Conservation (phyloP, 2,329 filamentous ascomycete genomes). For the Mycogone perniciosa region DNA sequence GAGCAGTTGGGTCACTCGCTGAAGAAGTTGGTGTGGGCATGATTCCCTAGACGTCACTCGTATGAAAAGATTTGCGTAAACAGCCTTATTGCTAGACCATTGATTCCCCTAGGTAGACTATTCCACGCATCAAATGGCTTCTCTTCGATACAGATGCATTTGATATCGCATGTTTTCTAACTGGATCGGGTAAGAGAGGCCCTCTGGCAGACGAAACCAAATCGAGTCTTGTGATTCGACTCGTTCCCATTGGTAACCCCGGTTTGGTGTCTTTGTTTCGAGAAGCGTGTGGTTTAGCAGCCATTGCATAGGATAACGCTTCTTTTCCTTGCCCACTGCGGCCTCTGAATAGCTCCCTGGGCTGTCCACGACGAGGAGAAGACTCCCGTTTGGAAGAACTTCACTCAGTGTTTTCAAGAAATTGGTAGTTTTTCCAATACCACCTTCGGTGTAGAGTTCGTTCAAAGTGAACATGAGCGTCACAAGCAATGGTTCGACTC, state of each 20-base stretch:
- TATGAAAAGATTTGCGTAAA: background rate
- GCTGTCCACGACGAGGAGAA: constrained; percentile 84
- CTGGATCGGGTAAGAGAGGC: constrained; percentile 70
- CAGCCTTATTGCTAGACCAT: background rate
- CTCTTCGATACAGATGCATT: constrained; percentile 65
- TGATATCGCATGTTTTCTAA: constrained; percentile 96
- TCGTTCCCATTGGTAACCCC: constrained; percentile 59
- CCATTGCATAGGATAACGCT: constrained; percentile 89
- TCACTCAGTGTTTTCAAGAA: constrained; percentile 67
- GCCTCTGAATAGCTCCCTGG: constrained; percentile 89
- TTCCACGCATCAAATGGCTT: constrained; percentile 13
- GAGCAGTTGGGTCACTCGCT: constrained; percentile 84
- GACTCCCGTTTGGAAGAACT: constrained; percentile 48
- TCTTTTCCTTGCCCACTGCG: constrained; percentile 54
- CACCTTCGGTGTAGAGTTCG: constrained; percentile 78
- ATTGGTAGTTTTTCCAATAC: constrained; percentile 64
- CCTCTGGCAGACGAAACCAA: constrained; percentile 73
- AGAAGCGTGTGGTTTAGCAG: constrained; percentile 77
- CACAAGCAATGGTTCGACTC: constrained; percentile 47
- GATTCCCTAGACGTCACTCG: background rate
- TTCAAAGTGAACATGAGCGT: constrained; percentile 94
- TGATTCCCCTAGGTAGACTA: background rate
- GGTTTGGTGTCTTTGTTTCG: constrained; percentile 26
- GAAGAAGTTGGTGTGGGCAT: constrained; percentile 88
- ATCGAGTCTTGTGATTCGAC: constrained; percentile 67